These are phyloP conservation scores for Phaffia rhodozyma DNA, from an alignment of 1,284 basidiomycete species.

Conservation along the genomic window DNA sequence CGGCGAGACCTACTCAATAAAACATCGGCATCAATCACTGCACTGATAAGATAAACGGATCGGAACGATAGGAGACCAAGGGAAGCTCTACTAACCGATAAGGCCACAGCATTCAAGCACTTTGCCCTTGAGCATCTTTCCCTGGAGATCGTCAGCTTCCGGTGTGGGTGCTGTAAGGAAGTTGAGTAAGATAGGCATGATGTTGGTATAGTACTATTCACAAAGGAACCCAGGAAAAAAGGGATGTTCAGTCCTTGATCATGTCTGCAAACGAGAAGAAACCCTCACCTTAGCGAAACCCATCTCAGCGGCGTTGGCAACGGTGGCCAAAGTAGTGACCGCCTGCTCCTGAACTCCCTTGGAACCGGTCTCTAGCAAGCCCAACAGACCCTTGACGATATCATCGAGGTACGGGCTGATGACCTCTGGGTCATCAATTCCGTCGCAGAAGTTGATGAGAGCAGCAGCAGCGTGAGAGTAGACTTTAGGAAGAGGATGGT, in stretches of 20 bases:
- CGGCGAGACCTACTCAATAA: conserved; percentile 52
- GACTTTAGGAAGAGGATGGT: conserved; percentile 42
- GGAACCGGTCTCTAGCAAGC: conserved; percentile 45
- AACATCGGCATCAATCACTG: background rate
- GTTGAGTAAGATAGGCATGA: conserved; percentile 62
- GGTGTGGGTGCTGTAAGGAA: conserved; percentile 42
- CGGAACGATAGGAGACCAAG: background rate
- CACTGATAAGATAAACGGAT: background rate
- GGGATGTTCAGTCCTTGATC: too few relatives aligned
- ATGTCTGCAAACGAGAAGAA: background rate
- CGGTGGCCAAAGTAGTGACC: conserved; percentile 49
- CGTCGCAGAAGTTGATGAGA: conserved; percentile 79
- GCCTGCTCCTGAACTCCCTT: conserved; percentile 10
- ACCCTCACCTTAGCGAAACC: conserved; percentile 28
- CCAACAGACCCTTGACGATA: conserved; percentile 57
- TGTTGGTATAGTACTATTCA: conserved; percentile 42
- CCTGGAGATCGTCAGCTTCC: conserved; percentile 29
- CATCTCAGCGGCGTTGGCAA: conserved; percentile 63
- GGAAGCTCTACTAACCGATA: conserved; percentile 44
- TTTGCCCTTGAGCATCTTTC: conserved; percentile 53
- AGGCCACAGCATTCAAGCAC: conserved; percentile 77
- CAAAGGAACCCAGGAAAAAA: background rate
- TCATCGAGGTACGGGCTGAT: conserved; percentile 56
- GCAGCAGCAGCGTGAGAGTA: conserved; percentile 72
- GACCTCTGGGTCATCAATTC: conserved; percentile 56